Evolutionary conservation across 2,329 filamentous ascomycete genomes (phyloP), one percentile per base, ranked within the genome.

Genomic region (Trichoderma sp.): DNA sequence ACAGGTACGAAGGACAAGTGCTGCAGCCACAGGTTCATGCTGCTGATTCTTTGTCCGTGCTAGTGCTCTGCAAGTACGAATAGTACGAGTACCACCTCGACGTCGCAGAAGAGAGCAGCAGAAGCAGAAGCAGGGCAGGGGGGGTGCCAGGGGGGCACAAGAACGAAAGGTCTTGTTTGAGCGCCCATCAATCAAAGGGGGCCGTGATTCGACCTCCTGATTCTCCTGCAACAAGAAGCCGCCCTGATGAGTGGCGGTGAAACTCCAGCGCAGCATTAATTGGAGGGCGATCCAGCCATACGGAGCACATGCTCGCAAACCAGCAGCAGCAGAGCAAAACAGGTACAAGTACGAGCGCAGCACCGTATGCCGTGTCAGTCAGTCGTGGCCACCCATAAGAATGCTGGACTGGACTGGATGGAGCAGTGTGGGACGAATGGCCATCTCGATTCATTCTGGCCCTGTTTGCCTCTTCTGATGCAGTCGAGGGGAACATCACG

Each of bases 201-300:
- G 55, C 39, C 59, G n/a, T 59, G 36, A n/a, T 63, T 47, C n/a
- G 50, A 59, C 70, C 64, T 62, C 70, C 63, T 71, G 59, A 58
- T 58, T 65, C 61, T 71, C 61, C 68, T 64, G 68, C 57, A 68
- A 68, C 66, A 68, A 32, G 66, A 68, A 36, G 57, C 66, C 66
- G 66, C 66, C 66, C 66, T 71, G 50, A 71, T 71, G 70, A 71
- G 70, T 63, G 70, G 70, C 70, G 70, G 70, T 71, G 70, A 71
- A 71, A 71, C 64, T 71, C 30, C 30, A 57, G 62, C 34, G 62
- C 66, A n/a, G 57, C 36, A 43, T 36, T 57, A 47, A 59, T 65
- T 71, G 68, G 68, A 65, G 55, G 66, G 53, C 43, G 53, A 53
- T 68, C 20, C 20, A 68, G 34, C 65, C 65, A 58, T 58, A 64